Evolutionary conservation across 352 stramenopile species (phyloP).

Genomic region (Elongisporangium undulatum): DNA sequence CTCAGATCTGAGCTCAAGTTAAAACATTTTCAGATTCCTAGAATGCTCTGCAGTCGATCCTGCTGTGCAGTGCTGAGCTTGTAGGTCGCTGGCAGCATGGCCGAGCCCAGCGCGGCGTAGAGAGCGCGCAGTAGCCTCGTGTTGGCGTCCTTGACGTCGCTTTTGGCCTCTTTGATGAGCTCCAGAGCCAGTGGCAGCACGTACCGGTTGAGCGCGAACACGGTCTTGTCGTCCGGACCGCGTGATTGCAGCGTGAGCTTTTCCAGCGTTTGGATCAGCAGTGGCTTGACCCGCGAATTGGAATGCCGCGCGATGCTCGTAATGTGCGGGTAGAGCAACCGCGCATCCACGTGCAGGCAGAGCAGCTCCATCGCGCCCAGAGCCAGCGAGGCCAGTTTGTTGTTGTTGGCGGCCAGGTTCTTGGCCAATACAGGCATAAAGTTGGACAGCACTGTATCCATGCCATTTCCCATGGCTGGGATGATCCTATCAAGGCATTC

Average conservation of each 20-base stretch:
- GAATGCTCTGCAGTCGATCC: constrained; percentile 37
- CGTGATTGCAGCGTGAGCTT: constrained; percentile 17
- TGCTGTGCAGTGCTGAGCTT: constrained; percentile 57
- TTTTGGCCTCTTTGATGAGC: constrained; percentile 74
- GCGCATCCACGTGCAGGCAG: constrained; percentile 36
- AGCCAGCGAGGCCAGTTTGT: constrained; percentile 38
- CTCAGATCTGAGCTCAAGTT: background rate
- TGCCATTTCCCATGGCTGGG: constrained; percentile 32
- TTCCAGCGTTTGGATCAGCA: constrained; percentile 47
- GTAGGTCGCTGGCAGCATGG: constrained; percentile 16
- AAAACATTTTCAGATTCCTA: constrained; percentile 13
- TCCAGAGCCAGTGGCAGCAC: constrained; percentile 67
- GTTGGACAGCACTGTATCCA: constrained; percentile 53
- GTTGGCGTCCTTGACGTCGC: constrained; percentile 63
- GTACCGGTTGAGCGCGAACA: constrained; percentile 52
- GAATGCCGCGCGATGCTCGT: constrained; percentile 33
- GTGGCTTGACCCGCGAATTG: constrained; percentile 57
- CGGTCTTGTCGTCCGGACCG: constrained; percentile 41
- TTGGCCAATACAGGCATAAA: constrained; percentile 54
- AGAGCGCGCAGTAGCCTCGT: constrained; percentile 30
- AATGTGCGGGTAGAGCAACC: constrained; percentile 56
- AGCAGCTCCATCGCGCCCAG: constrained; percentile 38
- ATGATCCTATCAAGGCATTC: constrained; percentile 55
- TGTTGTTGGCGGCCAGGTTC: constrained; percentile 51
- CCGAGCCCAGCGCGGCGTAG: constrained; percentile 13